Conservation (phyloP, 768 basidiomycete species). For the Grammothele lineata region DNA sequence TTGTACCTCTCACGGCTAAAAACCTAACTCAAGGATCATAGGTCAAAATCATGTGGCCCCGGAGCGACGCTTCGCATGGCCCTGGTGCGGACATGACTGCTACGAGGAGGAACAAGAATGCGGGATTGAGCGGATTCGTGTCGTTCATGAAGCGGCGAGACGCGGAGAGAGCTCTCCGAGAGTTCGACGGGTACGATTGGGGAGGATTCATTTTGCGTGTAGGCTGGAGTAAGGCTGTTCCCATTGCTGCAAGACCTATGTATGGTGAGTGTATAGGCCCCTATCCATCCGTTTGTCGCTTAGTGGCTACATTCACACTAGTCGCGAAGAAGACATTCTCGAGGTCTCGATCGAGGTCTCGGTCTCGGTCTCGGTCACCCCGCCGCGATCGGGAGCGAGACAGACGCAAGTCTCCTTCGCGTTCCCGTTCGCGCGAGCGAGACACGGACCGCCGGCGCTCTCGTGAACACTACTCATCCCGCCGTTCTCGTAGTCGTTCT, state of each 20-base stretch:
- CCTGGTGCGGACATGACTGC: constrained; percentile 76
- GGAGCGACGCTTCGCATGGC: constrained; percentile 63
- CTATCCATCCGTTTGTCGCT: neutral
- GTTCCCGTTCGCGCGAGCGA: constrained; percentile 37
- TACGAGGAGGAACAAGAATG: constrained; percentile 62
- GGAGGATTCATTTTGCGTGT: constrained; percentile 83
- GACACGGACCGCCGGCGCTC: constrained; percentile 27
- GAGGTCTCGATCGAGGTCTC: constrained; percentile 23
- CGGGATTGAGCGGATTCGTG: constrained; percentile 92
- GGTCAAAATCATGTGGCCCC: constrained; percentile 99
- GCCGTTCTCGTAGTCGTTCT: constrained; percentile 34
- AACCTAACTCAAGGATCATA: constrained; percentile 23
- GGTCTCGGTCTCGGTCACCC: constrained; percentile 31
- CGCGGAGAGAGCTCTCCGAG: constrained; percentile 83
- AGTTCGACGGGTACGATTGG: constrained; percentile 94
- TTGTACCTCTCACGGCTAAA: neutral
- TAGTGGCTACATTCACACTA: neutral
- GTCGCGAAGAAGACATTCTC: constrained; percentile 3
- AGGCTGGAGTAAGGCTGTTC: constrained; percentile 97
- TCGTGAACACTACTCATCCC: constrained; percentile 31
- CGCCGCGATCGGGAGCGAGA: constrained; percentile 25
- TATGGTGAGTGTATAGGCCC: constrained; percentile 54
- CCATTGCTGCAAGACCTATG: constrained; percentile 71
- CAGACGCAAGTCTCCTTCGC: constrained; percentile 40
- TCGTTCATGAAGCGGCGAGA: constrained; percentile 93